A percentile compares a stretch with the other conserved stretches of the same genome.
phyloP scores from a whole-genome alignment of 2,329 filamentous ascomycete genomes.

The Hypoxylon sp. region DNA sequence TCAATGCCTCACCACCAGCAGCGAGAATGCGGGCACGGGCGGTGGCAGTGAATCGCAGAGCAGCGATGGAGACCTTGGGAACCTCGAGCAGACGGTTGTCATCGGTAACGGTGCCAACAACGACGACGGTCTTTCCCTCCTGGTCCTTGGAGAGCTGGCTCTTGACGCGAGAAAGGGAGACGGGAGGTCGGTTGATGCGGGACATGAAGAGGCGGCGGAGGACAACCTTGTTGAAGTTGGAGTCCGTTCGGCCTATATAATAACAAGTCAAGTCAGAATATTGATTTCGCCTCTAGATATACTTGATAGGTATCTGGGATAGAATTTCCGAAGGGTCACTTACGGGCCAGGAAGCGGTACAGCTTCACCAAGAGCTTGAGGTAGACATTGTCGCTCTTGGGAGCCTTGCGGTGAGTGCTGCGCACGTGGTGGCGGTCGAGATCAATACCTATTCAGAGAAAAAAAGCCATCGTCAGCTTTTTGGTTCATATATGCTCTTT shows the following conservation, averaged over 20 bases:
- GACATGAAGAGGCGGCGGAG: constrained; percentile 98
- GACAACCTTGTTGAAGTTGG: constrained; percentile 98
- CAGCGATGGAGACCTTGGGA: constrained; percentile 94
- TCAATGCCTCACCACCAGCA: constrained; percentile 94
- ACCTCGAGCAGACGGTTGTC: constrained; percentile 93
- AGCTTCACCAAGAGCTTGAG: constrained; percentile 98
- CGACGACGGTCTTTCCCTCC: constrained; percentile 89
- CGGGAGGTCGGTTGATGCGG: constrained; percentile 96
- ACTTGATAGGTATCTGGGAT: background rate
- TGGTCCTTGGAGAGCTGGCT: constrained; percentile 76
- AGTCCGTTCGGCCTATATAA: constrained; percentile 87
- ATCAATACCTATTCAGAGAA: constrained; percentile 76
- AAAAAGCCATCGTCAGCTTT: constrained; percentile 73
- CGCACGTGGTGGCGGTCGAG: constrained; percentile 78
- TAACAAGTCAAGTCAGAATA: constrained; percentile 2
- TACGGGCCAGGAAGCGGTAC: constrained; percentile 96
- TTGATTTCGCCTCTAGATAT: background rate
- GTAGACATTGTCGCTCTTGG: constrained; percentile 99
- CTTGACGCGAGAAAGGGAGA: constrained; percentile 93
- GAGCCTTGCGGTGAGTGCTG: constrained; percentile 87
- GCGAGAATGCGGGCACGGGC: constrained; percentile 93
- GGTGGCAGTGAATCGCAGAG: constrained; percentile 95
- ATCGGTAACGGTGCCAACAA: constrained; percentile 96
- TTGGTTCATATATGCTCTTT: constrained; percentile 75
- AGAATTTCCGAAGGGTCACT: constrained; percentile 54